Conservation (phyloP, 2,329 filamentous ascomycete genomes). For the Colletotrichum incanum region DNA sequence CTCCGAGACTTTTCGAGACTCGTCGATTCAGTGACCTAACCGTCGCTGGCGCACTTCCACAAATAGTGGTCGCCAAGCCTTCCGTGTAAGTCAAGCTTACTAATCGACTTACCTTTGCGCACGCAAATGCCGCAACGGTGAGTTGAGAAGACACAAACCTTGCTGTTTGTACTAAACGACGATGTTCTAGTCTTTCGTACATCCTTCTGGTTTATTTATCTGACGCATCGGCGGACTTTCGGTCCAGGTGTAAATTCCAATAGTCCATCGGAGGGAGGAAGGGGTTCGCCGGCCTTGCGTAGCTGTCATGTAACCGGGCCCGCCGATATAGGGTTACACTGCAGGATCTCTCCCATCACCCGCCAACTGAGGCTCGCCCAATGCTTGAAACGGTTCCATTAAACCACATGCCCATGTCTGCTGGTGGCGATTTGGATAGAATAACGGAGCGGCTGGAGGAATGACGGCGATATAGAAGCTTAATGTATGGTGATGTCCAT, state of each 20-base stretch:
- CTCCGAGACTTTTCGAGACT: not conserved
- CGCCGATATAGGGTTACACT: slow-evolving; percentile 22
- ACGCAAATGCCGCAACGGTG: not conserved
- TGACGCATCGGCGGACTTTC: not conserved
- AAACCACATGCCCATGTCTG: slow-evolving; percentile 14
- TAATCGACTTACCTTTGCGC: not conserved
- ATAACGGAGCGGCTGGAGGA: not conserved
- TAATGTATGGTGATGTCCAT: not conserved
- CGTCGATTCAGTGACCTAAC: too few species aligned
- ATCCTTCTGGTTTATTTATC: not conserved
- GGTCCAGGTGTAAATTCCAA: not conserved
- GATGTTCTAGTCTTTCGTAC: not conserved
- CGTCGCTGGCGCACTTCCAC: not conserved
- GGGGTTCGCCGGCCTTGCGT: slow-evolving; percentile 7
- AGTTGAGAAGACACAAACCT: too few species aligned
- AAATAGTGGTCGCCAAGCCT: not conserved
- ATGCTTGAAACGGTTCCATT: too few species aligned
- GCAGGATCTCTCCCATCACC: slow-evolving; percentile 1
- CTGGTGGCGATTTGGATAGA: slow-evolving; percentile 6
- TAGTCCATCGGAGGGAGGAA: too few species aligned
- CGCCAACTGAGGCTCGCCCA: not conserved
- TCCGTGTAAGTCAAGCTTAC: not conserved
- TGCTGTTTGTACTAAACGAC: not conserved
- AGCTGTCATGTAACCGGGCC: slow-evolving; percentile 13
- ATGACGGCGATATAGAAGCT: not conserved